Evolutionary conservation across 805 yeast genomes (phyloP).

Genomic region (Candida sonorensis): DNA sequence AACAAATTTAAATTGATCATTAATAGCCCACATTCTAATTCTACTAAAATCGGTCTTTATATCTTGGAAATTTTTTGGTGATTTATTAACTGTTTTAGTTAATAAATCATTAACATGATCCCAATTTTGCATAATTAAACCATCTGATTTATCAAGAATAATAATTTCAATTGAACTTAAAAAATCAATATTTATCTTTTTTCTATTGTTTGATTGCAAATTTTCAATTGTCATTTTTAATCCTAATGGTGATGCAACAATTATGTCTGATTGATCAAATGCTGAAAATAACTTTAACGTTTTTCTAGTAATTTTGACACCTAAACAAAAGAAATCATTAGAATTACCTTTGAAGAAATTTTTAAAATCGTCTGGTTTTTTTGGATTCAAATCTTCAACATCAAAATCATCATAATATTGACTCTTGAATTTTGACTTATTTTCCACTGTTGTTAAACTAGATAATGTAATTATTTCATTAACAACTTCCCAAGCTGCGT

Average conservation of each 20-base stretch:
- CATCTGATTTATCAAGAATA: conserved; percentile 77
- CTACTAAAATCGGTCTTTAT: conserved; percentile 81
- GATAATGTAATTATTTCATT: conserved; percentile 53
- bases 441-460: conserved; percentile 72
- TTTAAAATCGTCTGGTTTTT: conserved; percentile 79
- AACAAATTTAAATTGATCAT: conserved; percentile 65
- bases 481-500: conserved; percentile 66
- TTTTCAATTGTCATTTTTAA: conserved; percentile 69
- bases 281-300: conserved; percentile 77
- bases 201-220: conserved; percentile 25
- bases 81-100: conserved; percentile 61
- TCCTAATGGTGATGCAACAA: conserved; percentile 90
- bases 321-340: conserved; percentile 85
- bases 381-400: conserved; percentile 27
- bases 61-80: conserved; percentile 63
- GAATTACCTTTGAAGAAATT: conserved; percentile 80
- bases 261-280: conserved; percentile 77
- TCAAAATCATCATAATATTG: conserved; percentile 54
- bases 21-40: conserved; percentile 86
- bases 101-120: conserved; percentile 65
- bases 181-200: conserved; percentile 61
- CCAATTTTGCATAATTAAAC: conserved; percentile 90
- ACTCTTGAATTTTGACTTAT: conserved; percentile 62
- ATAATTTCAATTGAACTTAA: conserved; percentile 81
- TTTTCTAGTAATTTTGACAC: conserved; percentile 86